Evolutionary conservation across 208 protist species (phyloP).

Genomic region (Leptomonas seymouri): DNA sequence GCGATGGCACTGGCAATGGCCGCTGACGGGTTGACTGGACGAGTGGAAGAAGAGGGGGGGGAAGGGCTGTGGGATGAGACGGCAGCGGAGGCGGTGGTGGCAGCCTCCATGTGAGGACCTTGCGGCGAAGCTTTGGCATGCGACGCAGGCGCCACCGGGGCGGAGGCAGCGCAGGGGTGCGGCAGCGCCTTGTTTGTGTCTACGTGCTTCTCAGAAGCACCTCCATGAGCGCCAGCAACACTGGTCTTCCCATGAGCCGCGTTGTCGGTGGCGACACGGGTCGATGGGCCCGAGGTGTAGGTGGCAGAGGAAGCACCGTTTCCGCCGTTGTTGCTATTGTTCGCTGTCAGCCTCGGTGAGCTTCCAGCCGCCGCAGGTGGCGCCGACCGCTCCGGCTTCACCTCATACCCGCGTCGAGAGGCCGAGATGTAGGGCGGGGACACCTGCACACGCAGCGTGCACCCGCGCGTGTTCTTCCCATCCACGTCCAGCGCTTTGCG

Average conservation of each 20-base stretch:
- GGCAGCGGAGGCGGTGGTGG: conserved; percentile 3
- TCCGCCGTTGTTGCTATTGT: not conserved
- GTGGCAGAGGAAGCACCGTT: not conserved
- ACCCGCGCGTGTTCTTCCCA: conserved; percentile 81
- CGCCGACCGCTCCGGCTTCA: conserved; percentile 26
- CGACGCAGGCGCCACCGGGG: not conserved
- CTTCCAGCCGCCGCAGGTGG: conserved; percentile 1
- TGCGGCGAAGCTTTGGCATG: too few relatives aligned
- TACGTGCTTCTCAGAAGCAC: not conserved
- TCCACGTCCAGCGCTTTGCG: conserved; percentile 71
- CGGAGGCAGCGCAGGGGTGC: conserved; percentile 7
- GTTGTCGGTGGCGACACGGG: not conserved
- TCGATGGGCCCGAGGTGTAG: conserved; percentile 7
- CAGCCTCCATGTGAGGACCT: too few relatives aligned
- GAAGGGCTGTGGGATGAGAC: not conserved
- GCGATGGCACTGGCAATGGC: conserved; percentile 28
- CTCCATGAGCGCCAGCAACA: not conserved
- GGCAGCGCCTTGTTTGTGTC: not conserved
- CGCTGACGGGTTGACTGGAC: conserved; percentile 17
- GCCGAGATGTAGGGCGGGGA: conserved; percentile 75
- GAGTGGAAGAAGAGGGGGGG: not conserved
- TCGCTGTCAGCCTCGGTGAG: conserved; percentile 8
- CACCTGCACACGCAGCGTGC: conserved; percentile 81
- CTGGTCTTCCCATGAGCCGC: conserved; percentile 2
- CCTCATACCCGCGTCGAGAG: conserved; percentile 55